Percentiles rank a stretch among this genome's conserved stretches.
These are phyloP conservation scores for Leucosporidium creatinivorum DNA, from an alignment of 768 basidiomycete species.

Conservation along the genomic window DNA sequence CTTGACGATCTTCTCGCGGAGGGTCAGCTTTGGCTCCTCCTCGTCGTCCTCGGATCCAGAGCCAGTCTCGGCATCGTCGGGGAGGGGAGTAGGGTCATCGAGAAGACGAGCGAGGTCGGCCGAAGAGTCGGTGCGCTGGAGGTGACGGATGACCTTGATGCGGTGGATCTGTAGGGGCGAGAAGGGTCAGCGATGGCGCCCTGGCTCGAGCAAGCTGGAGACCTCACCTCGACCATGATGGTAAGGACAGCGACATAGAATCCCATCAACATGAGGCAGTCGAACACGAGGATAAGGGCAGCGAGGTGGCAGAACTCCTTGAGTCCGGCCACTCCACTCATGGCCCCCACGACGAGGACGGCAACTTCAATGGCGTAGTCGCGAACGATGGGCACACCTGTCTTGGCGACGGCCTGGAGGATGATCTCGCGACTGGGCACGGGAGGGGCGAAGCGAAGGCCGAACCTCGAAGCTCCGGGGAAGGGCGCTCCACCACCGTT, in stretches of 20 bases:
- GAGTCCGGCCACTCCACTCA: slow-evolving; percentile 76
- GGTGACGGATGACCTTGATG: slow-evolving; percentile 47
- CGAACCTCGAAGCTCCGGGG: slow-evolving; percentile 10
- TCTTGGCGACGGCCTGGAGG: slow-evolving; percentile 68
- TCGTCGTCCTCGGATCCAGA: slow-evolving; percentile 21
- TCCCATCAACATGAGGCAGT: slow-evolving; percentile 80
- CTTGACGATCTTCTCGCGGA: slow-evolving; percentile 28
- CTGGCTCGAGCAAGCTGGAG: not conserved
- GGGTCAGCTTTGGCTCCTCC: slow-evolving; percentile 9
- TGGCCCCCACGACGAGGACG: slow-evolving; percentile 78
- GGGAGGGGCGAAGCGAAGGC: slow-evolving; percentile 31
- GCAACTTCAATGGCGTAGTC: slow-evolving; percentile 91
- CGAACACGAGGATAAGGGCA: slow-evolving; percentile 73
- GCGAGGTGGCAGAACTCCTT: slow-evolving; percentile 92
- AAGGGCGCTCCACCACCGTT: not conserved
- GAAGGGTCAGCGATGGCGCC: not conserved
- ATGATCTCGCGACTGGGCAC: slow-evolving; percentile 56
- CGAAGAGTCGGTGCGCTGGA: slow-evolving; percentile 38
- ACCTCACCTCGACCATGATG: slow-evolving; percentile 85
- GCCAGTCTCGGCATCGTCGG: slow-evolving; percentile 13
- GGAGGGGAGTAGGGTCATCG: slow-evolving; percentile 30
- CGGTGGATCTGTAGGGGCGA: slow-evolving; percentile 42
- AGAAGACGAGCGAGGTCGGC: slow-evolving; percentile 35
- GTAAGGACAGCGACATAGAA: slow-evolving; percentile 81
- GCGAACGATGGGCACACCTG: slow-evolving; percentile 74